Conservation (phyloP, 768 basidiomycete genomes). For the Pholiota microspora region DNA sequence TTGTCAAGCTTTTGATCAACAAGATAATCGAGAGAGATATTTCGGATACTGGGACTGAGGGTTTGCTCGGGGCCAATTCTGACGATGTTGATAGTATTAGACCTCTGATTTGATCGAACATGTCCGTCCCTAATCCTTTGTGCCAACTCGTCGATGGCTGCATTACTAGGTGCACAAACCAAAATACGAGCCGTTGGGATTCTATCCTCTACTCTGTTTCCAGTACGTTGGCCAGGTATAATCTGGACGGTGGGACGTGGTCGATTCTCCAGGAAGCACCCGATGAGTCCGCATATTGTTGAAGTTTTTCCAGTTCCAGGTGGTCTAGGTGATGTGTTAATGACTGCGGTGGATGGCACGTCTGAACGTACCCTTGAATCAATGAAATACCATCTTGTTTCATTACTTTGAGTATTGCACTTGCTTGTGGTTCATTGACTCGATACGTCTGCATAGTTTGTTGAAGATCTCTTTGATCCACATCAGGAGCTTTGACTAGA, state of each 20-base stretch:
- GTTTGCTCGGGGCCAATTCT: conserved; percentile 80
- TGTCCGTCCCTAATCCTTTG: conserved; percentile 82
- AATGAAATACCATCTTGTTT: conserved; percentile 76
- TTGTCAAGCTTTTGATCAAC: conserved; percentile 71
- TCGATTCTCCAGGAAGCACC: conserved; percentile 71
- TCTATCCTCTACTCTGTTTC: conserved; percentile 23
- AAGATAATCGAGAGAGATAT: conserved; percentile 83
- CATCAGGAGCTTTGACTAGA: conserved; percentile 43
- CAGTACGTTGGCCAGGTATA: conserved; percentile 35
- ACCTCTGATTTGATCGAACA: conserved; percentile 50
- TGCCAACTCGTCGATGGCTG: conserved; percentile 96
- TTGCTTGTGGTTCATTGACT: conserved; percentile 94
- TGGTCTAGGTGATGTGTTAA: conserved; percentile 53
- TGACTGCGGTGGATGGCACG: neutral
- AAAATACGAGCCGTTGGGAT: conserved; percentile 64
- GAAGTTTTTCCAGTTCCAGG: conserved; percentile 99
- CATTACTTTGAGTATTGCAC: conserved; percentile 78
- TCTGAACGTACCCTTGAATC: conserved; percentile 80
- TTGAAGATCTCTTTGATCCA: conserved; percentile 52
- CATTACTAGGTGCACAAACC: conserved; percentile 96
- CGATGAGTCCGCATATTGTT: conserved; percentile 93
- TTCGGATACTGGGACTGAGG: conserved; percentile 77
- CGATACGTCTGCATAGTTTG: conserved; percentile 66
- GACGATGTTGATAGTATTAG: conserved; percentile 74
- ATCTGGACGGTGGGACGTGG: conserved; percentile 52